Evolutionary conservation across 2,329 filamentous ascomycete genomes (phyloP).

Genomic region (Stylonectria norvegica): DNA sequence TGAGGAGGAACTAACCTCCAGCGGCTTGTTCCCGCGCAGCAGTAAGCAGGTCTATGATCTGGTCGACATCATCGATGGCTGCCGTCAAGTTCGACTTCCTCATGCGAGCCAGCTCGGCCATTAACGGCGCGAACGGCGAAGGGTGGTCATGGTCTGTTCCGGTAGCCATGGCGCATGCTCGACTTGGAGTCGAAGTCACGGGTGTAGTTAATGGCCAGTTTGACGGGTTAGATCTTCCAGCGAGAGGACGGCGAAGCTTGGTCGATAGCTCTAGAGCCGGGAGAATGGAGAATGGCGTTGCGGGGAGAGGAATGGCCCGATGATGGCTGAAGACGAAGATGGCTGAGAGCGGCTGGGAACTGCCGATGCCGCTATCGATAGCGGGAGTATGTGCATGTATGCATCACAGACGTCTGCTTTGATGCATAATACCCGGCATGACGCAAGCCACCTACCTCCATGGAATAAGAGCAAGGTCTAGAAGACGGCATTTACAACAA

Average conservation of each 20-base stretch:
- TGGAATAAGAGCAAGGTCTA: too few relatives aligned
- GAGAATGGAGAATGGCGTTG: not conserved
- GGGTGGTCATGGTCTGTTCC: conserved; percentile 34
- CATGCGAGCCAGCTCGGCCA: conserved; percentile 72
- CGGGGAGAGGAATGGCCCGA: conserved; percentile 9
- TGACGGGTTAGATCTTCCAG: too few relatives aligned
- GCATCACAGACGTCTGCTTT: too few relatives aligned
- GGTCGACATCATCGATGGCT: conserved; percentile 76
- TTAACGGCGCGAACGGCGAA: conserved; percentile 54
- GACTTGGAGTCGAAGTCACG: too few relatives aligned
- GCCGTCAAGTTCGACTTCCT: conserved; percentile 65
- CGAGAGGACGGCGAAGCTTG: not conserved
- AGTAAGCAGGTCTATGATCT: conserved; percentile 73
- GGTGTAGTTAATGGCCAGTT: too few relatives aligned
- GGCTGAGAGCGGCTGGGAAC: conserved; percentile 21
- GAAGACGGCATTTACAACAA: too few relatives aligned
- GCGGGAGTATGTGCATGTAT: conserved; percentile 9
- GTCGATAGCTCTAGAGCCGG: not conserved
- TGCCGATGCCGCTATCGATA: conserved; percentile 24
- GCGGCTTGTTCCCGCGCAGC: conserved; percentile 71
- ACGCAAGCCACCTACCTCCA: too few relatives aligned
- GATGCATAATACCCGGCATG: too few relatives aligned
- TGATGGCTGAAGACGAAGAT: too few relatives aligned
- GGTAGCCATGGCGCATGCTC: conserved; percentile 30
- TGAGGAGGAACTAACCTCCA: conserved; percentile 46